Evolutionary conservation across 306 rosid species (phyloP).

Genomic region (Cicer judaicum): DNA sequence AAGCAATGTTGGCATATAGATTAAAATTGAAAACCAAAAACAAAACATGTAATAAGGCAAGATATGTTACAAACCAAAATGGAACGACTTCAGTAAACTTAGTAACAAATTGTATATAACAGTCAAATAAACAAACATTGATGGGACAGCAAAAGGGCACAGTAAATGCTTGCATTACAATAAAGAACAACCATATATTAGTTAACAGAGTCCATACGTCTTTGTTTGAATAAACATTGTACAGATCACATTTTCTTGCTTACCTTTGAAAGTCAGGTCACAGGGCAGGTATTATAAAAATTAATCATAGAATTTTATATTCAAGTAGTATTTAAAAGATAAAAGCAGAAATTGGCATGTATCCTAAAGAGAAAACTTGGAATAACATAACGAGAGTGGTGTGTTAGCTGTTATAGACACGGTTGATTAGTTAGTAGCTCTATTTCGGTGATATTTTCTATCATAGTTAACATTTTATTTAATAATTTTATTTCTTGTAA

Average conservation of each 20-base stretch:
- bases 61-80: conserved; percentile 18
- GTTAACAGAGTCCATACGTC: conserved; percentile 4
- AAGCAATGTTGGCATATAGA: conserved; percentile 9
- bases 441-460: background rate
- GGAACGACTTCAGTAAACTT: background rate
- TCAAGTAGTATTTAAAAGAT: background rate
- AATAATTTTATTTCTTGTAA: too few species aligned
- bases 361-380: conserved; percentile 17
- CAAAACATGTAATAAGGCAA: conserved; percentile 27
- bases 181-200: background rate
- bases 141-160: background rate
- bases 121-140: conserved; percentile 3
- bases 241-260: background rate
- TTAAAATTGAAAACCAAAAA: conserved; percentile 8
- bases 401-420: background rate
- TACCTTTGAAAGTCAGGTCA: background rate
- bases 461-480: background rate
- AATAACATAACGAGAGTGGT: background rate
- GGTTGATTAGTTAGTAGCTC: background rate
- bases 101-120: background rate
- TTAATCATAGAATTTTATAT: conserved; percentile 12
- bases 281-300: conserved; percentile 14
- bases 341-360: conserved; percentile 7
- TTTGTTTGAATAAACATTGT: background rate
- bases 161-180: conserved; percentile 3